phyloP scores from a whole-genome alignment of 495 filamentous ascomycete genomes.

The Articulospora tetracladia region DNA sequence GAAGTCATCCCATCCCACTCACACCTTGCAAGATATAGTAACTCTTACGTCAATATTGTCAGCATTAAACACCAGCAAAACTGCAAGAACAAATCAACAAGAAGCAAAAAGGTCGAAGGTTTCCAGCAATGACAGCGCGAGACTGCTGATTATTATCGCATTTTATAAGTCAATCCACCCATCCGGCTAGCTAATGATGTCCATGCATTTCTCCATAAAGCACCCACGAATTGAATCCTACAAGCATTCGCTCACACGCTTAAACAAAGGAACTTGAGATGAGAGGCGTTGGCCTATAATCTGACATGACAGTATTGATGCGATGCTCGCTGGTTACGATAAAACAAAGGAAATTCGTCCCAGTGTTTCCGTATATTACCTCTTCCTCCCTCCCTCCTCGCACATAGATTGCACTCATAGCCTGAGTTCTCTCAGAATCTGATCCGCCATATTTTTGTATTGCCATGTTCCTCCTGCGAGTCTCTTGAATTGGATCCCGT shows the following conservation, averaged over 20 bases:
- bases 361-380: not conserved
- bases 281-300: not conserved
- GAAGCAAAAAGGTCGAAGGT: too few species aligned
- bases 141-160: not conserved
- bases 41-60: too few species aligned
- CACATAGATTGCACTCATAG: slow-evolving; percentile 43
- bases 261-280: slow-evolving; percentile 4
- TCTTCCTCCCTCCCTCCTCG: not conserved
- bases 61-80: too few species aligned
- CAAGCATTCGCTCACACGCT: not conserved
- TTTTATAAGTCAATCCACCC: not conserved
- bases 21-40: too few species aligned
- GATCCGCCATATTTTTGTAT: slow-evolving; percentile 96
- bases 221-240: not conserved
- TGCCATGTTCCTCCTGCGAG: slow-evolving; percentile 95
- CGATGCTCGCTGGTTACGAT: slow-evolving; percentile 5
- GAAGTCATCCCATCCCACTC: not conserved
- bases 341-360: slow-evolving; percentile 15
- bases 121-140: too few species aligned
- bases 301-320: not conserved
- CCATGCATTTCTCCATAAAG: not conserved
- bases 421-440: slow-evolving; percentile 83
- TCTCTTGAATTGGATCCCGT: slow-evolving; percentile 98
- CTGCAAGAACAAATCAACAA: too few species aligned
- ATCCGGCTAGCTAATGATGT: not conserved